Base-by-base conservation (phyloP, 1,139 yeast genomes). In the Pichia sp. region DNA sequence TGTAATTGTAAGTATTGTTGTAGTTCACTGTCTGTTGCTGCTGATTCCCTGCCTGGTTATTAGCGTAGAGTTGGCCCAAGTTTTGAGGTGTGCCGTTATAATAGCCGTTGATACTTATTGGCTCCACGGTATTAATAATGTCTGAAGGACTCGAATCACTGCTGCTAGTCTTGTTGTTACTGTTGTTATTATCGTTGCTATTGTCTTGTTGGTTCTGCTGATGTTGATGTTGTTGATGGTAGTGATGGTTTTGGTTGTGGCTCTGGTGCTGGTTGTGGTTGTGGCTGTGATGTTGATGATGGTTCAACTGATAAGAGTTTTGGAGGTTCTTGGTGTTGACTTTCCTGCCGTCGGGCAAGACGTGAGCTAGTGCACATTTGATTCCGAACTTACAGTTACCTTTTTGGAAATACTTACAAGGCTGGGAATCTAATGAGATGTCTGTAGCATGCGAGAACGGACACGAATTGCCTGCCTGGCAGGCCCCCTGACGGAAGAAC, bases 361-460 rank as follows among this genome's bases (percentile, higher is more conserved):
- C 79, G 70, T 91, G 98, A 21, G 96, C 96, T 66, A 91, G 79
- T 1, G 96, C 97, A 73, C 98, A 91, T 65, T 88, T 90, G 51
- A 81, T 73, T 3, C 98, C 98, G 70, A 91, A 91, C 69, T 89
- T 90, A 69, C 98, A 91, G 66, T 89, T 89, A 12, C 98, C 98
- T 71, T 87, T 87, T 64, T 87, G 95, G 68, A 88, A 91, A 68
- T 90, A 91, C 73, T 89, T 90, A 75, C 98, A 91, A 8, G 96
- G 95, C 31, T 86, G 78, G 57, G 79, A 80, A 56, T 85, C 90
- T 42, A 76, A 72, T 18, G 78, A 69, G 3, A 81, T 75, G 51
- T 84, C 88, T 52, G 81, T 69, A 45, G 87, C 79, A 66, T 93
- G 98, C 43, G 95, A 85, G 64, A 93, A 93, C 2, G 97, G 97